Conservation (phyloP, 495 filamentous ascomycete genomes). For the Penicillium salamii region DNA sequence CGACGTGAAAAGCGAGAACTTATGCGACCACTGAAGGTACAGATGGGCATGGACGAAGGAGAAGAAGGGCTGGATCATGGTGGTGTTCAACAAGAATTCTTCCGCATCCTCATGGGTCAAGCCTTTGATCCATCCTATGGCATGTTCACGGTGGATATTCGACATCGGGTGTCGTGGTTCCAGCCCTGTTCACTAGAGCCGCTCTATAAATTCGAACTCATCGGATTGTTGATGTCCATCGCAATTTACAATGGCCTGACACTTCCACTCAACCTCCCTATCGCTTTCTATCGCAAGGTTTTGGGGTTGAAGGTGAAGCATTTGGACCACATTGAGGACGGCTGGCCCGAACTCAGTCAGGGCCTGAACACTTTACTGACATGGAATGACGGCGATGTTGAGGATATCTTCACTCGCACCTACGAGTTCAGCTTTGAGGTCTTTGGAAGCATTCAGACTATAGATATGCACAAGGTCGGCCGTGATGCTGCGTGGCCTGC, state of each 20-base stretch:
- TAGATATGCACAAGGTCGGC: conserved; percentile 53
- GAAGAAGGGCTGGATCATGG: conserved; percentile 93
- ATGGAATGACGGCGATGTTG: conserved; percentile 78
- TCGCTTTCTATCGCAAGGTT: conserved; percentile 77
- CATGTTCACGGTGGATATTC: conserved; percentile 71
- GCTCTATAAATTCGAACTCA: conserved; percentile 83
- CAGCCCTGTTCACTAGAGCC: conserved; percentile 75
- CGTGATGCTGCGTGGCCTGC: conserved; percentile 41
- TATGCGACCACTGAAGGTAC: conserved; percentile 80
- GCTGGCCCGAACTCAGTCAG: conserved; percentile 77
- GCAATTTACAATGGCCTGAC: conserved; percentile 95
- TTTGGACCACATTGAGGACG: conserved; percentile 74
- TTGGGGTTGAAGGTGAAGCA: conserved; percentile 61
- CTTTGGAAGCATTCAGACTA: conserved; percentile 54
- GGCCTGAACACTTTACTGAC: conserved; percentile 67
- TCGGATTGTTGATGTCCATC: conserved; percentile 81
- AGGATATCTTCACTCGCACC: conserved; percentile 73
- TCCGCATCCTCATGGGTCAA: conserved; percentile 74
- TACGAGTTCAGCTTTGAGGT: conserved; percentile 82
- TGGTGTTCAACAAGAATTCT: conserved; percentile 94
- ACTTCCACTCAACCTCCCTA: conserved; percentile 82
- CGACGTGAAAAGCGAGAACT: conserved; percentile 78
- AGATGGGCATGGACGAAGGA: conserved; percentile 73
- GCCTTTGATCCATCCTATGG: conserved; percentile 74
- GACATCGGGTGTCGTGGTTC: conserved; percentile 82